Evolutionary conservation across 2,329 filamentous ascomycete genomes (phyloP), one percentile per base, ranked within the genome.

Genomic region (Xylariales sp.): DNA sequence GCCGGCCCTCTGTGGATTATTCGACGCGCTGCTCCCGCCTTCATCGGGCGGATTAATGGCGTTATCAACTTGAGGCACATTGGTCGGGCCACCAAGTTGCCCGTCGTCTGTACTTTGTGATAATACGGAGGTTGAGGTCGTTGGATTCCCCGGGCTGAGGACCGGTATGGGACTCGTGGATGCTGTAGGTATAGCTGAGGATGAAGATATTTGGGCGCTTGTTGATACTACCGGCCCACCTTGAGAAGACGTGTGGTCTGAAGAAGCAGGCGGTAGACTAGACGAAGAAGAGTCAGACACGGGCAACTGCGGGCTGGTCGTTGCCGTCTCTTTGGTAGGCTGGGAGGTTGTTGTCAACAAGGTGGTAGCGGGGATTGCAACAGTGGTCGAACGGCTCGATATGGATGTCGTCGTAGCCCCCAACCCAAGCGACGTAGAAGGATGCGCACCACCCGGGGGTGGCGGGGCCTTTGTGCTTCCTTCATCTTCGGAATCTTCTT

Each of bases 1-100:
- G 28, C 62, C 62, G 39, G 62, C 62, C 34, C 39, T 60, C 9
- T 57, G 43, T 30, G 50, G 30, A 34, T 12, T 46, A 10, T 39
- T 61, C 4, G 66, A 54, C 36, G 14, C 12, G 12, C 53, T 61
- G 7, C 16, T 7, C 34, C 23, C 18, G 28, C 14, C 58, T 6
- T 43, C 62, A 12, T 34, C 30, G 2, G 30, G n/a, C 10, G 30
- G 30, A 5, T 18, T 43, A 1, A 36, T n/a, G 14, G 56, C 6
- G 14, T 23, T 65, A 4, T 28, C 34, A 36, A 43, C 16, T 36
- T 60, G 55, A 14, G 65, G 18, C 14, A 32, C 34, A 4, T 49
- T 39, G 23, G 56, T 64, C 28, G 52, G 28, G 16, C 28, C 16
- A 36, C n/a, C 10, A 30, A 54, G 39, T 46, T 39, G 18, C n/a